Percentiles rank a stretch among this genome's conserved stretches.
These are phyloP conservation scores for Durusdinium trenchii DNA, from an alignment of 73 alveolate species.

Conservation along the genomic window DNA sequence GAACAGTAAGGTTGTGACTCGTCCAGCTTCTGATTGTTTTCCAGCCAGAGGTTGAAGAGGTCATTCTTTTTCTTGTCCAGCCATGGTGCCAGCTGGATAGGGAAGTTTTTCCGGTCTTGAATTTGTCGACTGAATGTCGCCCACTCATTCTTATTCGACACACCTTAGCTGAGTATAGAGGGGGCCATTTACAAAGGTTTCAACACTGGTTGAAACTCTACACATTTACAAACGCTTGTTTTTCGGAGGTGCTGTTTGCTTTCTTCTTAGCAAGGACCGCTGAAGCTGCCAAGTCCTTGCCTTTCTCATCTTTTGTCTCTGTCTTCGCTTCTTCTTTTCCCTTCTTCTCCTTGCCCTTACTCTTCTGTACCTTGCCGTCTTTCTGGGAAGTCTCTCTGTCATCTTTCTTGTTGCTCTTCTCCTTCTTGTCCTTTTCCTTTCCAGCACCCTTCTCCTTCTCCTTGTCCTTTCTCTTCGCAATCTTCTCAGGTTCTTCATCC, in stretches of 20 bases:
- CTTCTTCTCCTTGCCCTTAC: background rate
- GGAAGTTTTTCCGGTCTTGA: constrained; percentile 27
- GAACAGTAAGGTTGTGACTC: background rate
- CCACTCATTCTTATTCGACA: constrained; percentile 30
- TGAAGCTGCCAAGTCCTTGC: background rate
- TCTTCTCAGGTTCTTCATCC: background rate
- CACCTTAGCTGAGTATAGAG: background rate
- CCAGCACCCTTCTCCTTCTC: background rate
- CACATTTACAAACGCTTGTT: too few species aligned
- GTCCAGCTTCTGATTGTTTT: background rate
- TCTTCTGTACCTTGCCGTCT: background rate
- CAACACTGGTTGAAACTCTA: too few species aligned
- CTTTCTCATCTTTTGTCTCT: background rate
- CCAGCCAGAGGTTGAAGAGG: constrained; percentile 37
- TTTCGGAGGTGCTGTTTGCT: background rate
- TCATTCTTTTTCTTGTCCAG: background rate
- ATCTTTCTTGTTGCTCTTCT: background rate
- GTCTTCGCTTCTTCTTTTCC: too few species aligned
- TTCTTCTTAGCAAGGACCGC: background rate
- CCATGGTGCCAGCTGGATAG: background rate
- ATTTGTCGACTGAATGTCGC: background rate
- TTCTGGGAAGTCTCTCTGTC: background rate
- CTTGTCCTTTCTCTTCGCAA: background rate
- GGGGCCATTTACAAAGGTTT: too few species aligned
- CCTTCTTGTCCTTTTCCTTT: background rate